Evolutionary conservation across 768 basidiomycete species (phyloP).

Genomic region (Pulveroboletus sp.): DNA sequence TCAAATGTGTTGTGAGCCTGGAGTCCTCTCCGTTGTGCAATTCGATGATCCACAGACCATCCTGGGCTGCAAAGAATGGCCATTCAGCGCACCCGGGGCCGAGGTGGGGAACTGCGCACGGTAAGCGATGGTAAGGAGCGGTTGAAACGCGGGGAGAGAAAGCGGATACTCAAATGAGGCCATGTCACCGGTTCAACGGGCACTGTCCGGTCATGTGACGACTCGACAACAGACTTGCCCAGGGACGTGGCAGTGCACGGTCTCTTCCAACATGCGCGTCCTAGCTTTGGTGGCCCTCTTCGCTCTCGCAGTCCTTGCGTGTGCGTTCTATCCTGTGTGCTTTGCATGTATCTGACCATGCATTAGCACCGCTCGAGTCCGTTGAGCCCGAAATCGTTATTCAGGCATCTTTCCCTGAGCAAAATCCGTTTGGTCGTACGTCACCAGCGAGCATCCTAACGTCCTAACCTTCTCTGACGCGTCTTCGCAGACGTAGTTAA

Average conservation of each 20-base stretch:
- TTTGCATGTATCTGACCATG: constrained; percentile 2
- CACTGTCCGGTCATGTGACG: constrained; percentile 16
- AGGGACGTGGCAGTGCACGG: constrained; percentile 26
- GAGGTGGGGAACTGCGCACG: constrained; percentile 41
- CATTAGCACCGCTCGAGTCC: constrained; percentile 28
- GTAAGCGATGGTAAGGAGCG: constrained; percentile 64
- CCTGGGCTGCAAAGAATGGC: constrained; percentile 32
- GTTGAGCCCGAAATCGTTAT: constrained; percentile 52
- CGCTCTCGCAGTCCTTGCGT: constrained; percentile 29
- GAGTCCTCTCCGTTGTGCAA: constrained; percentile 76
- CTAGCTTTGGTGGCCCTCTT: constrained; percentile 28
- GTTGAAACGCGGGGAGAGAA: constrained; percentile 44
- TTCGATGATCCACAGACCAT: constrained; percentile 71
- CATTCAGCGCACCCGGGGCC: not conserved
- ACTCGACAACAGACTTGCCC: constrained; percentile 23
- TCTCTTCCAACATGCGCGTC: constrained; percentile 14
- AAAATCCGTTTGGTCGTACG: constrained; percentile 75
- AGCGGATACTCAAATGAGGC: constrained; percentile 31
- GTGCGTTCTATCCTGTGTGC: constrained; percentile 13
- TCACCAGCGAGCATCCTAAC: constrained; percentile 10
- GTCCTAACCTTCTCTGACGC: constrained; percentile 10
- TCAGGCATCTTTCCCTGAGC: constrained; percentile 60
- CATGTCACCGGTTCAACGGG: not conserved
- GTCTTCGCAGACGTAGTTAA: constrained; percentile 70
- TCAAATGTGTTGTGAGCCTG: constrained; percentile 55